Evolutionary conservation across 768 basidiomycete genomes (phyloP), one percentile per base, ranked within the genome.

Genomic region (Tylopilus felleus): DNA sequence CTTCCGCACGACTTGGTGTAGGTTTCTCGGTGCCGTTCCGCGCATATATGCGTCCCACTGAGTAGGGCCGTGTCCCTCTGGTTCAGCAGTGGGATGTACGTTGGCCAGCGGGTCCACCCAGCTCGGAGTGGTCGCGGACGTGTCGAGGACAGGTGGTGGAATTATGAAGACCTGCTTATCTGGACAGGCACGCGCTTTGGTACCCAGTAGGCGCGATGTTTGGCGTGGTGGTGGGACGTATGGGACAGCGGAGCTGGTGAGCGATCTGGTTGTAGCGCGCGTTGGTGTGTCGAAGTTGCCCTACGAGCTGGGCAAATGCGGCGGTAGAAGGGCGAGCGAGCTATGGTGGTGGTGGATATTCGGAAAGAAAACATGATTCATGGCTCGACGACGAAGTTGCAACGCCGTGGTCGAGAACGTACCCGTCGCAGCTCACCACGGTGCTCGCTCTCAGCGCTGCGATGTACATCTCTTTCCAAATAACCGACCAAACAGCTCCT

Each of bases 191-290:
- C 70, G 64, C 1, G 83, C 83, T 29, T 67, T 70, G 5, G 60
- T 51, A 77, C 74, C 36, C 36, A 38, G 17, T 53, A 59, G 9
- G 83, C 83, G 33, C 72, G 77, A 5, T 65, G 73, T 41, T 75
- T 76, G 1, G 83, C 82, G 63, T 78, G 79, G 56, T 73, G 0
- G 79, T 78, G 14, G 71, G 75, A 5, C 53, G 65, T 14, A 71
- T 60, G 16, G 70, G 61, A 31, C 64, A 56, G 51, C 80, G 80
- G 28, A 73, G 62, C 42, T 67, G 61, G 44, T 55, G 63, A 0
- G 81, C 80, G 52, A 79, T 63, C 38, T 62, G 60, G 45, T 63
- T 51, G 65, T 78, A 76, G 52, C 71, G 75, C 1, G 59, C 63
- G 65, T 81, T 82, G 31, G 82, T 74, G 38, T 64, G 62, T 27